Percentiles rank a stretch among this genome's conserved stretches.
Evolutionary conservation across 257 asterid species (phyloP).

Genomic region (Solanum chiquidenum): DNA sequence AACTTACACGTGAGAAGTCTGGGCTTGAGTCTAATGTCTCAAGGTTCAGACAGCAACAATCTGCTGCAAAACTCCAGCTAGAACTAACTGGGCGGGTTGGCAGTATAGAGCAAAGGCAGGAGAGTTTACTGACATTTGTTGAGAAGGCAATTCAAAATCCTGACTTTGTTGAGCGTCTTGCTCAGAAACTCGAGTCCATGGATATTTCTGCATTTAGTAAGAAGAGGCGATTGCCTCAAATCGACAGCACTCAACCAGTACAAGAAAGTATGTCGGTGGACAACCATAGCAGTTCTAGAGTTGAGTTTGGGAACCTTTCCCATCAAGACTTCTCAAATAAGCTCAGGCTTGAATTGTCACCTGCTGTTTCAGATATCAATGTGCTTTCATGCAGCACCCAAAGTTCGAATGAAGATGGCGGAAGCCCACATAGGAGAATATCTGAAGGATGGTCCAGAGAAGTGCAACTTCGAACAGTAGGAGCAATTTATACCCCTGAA

Average conservation of each 20-base stretch:
- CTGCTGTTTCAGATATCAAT: constrained; percentile 66
- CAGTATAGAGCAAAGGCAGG: constrained; percentile 70
- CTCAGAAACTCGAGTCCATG: constrained; percentile 73
- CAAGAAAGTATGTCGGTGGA: constrained; percentile 40
- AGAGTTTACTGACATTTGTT: constrained; percentile 35
- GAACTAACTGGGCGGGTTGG: constrained; percentile 42
- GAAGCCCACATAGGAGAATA: constrained; percentile 30
- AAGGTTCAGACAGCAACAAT: constrained; percentile 46
- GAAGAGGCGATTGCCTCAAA: constrained; percentile 75
- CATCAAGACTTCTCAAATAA: constrained; percentile 49
- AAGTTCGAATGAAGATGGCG: constrained; percentile 72
- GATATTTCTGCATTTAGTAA: constrained; percentile 70
- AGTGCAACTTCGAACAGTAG: constrained; percentile 26
- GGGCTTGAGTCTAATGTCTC: constrained; percentile 44
- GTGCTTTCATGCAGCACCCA: constrained; percentile 68
- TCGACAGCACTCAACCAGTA: constrained; percentile 29
- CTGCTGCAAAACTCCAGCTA: constrained; percentile 52
- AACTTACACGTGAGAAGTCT: constrained; percentile 59
- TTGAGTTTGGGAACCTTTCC: constrained; percentile 31
- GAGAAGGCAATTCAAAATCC: constrained; percentile 62
- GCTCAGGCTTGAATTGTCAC: constrained; percentile 71
- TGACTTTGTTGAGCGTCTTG: constrained; percentile 48
- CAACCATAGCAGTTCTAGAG: constrained; percentile 38
- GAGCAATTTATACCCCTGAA: constrained; percentile 32
- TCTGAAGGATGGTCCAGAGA: constrained; percentile 44